Conservation (phyloP, 140 eudicot species). For the Erigeron philadelphicus region DNA sequence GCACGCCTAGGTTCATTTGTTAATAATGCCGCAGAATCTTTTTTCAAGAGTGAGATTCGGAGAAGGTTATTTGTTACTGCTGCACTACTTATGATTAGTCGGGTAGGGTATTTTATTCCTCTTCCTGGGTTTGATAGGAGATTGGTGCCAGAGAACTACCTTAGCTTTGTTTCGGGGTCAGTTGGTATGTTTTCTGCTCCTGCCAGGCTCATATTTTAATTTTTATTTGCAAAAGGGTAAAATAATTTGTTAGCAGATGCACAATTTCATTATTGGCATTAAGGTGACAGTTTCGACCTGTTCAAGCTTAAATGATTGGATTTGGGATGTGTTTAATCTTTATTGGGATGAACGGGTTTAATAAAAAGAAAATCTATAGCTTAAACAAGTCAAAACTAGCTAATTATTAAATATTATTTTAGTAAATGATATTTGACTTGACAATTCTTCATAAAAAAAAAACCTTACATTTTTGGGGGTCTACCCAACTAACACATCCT, state of each 20-base stretch:
- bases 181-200: conserved; percentile 46
- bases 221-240: background rate
- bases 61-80: conserved; percentile 87
- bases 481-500: too few relatives aligned
- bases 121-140: conserved; percentile 94
- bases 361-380: background rate
- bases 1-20: conserved; percentile 62
- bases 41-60: conserved; percentile 93
- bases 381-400: too few relatives aligned
- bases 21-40: conserved; percentile 66
- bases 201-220: conserved; percentile 10
- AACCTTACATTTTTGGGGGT: too few relatives aligned
- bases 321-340: background rate
- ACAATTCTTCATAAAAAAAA: too few relatives aligned
- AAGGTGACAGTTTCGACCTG: background rate
- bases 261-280: conserved; percentile 4
- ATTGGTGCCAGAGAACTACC: conserved; percentile 82
- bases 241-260: background rate
- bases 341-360: background rate
- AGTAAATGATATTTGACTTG: too few relatives aligned
- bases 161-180: conserved; percentile 78
- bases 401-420: too few relatives aligned
- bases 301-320: background rate
- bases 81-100: conserved; percentile 67
- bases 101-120: conserved; percentile 89